Conservation (phyloP, 2,329 filamentous ascomycete genomes). For the Alternaria sp. region DNA sequence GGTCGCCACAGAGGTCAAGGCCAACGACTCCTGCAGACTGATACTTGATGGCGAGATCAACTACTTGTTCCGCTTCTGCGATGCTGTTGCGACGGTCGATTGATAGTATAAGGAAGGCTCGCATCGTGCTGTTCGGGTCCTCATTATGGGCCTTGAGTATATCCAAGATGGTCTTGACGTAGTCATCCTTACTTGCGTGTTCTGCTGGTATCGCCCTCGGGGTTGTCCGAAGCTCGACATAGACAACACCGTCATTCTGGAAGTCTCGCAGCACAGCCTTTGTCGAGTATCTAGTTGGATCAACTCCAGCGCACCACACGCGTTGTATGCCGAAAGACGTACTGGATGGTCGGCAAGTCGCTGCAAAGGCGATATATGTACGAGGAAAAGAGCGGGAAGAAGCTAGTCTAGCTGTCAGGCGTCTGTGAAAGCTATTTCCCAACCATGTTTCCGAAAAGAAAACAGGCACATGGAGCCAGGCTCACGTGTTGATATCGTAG, state of each 20-base stretch:
- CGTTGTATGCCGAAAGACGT: constrained; percentile 55
- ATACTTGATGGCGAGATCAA: constrained; percentile 69
- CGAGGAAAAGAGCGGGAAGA: constrained; percentile 79
- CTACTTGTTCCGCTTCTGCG: constrained; percentile 67
- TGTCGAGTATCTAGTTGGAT: constrained; percentile 63
- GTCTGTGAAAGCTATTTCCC: constrained; percentile 1
- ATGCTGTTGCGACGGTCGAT: constrained; percentile 72
- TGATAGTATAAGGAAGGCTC: constrained; percentile 74
- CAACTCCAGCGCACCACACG: constrained; percentile 13
- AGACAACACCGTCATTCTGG: constrained; percentile 73
- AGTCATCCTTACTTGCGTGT: constrained; percentile 67
- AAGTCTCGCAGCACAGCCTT: constrained; percentile 67
- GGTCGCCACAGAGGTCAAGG: constrained; percentile 82
- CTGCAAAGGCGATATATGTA: constrained; percentile 81
- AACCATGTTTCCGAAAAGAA: constrained; percentile 7
- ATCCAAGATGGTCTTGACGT: constrained; percentile 71
- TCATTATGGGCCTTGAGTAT: constrained; percentile 65
- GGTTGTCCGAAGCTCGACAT: constrained; percentile 82
- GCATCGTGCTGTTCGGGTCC: constrained; percentile 56
- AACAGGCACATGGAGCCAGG: constrained; percentile 16
- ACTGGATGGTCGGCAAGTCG: constrained; percentile 66
- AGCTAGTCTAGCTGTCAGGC: constrained; percentile 55
- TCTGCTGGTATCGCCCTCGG: constrained; percentile 68
- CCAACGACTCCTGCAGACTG: constrained; percentile 69
- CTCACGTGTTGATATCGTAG: constrained; percentile 73